Evolutionary conservation across 140 eudicot genomes (phyloP), one percentile per base, ranked within the genome.

Genomic region (Anethum foeniculum): DNA sequence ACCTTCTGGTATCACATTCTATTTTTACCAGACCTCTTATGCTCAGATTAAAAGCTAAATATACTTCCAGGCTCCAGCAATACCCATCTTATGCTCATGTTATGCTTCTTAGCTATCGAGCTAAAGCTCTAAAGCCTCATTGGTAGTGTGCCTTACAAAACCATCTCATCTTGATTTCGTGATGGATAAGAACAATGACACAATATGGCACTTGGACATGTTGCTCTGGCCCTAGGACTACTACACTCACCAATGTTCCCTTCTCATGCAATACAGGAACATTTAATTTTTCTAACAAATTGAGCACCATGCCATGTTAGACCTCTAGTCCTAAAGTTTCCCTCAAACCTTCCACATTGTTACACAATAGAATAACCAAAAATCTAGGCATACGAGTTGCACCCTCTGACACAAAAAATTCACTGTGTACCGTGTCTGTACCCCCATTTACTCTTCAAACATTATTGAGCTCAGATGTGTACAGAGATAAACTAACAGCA

Each of bases 211-310:
- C 32, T 58, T 58, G 4, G 30, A 21, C 68, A n/a, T 58, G 28
- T 58, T n/a, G 14, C 1, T 27, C 36, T 62, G 34, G 18, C 34
- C 71, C 34, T 62, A 62, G 36, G 34, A 62, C 5, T 62, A 4
- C 25, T 23, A 62, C 3, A n/a, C 71, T 62, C 12, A 62, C 71
- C 25, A 62, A 25, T 62, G 34, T 11, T 62, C 71, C 71, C 71
- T 54, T 60, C 41, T 65, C 73, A 65, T 65, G 73, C 73, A 65
- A 65, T 65, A 65, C 73, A 27, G 41, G 73, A 12, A 65, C 30
- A 14, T 65, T 65, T 30, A 0, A 12, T 8, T 13, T 28, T 28
- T 12, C 2, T 14, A 65, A 28, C 41, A 65, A 30, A 28, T 30
- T 30, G 16, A 65, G 73, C 39, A 65, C 39, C 39, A 30, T 65